phyloP scores from a whole-genome alignment of 2,329 filamentous ascomycete genomes.

The Truncatella angustata region DNA sequence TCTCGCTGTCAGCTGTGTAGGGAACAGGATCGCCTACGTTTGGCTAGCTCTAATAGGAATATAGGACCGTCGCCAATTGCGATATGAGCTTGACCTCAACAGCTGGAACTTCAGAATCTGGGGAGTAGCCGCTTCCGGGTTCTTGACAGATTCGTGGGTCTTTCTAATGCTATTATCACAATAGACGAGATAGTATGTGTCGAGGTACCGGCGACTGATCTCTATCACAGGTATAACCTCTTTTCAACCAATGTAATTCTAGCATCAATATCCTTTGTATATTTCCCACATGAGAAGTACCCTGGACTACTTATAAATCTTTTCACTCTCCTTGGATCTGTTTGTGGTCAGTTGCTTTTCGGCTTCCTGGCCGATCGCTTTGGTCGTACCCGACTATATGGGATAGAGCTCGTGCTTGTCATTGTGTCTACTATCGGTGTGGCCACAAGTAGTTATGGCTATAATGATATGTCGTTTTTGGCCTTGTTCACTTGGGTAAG shows the following conservation, averaged over 20 bases:
- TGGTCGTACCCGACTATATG: conserved; percentile 54
- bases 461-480: conserved; percentile 48
- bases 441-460: conserved; percentile 50
- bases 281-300: conserved; percentile 46
- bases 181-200: too few relatives aligned
- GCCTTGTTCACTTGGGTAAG: conserved; percentile 48
- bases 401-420: conserved; percentile 55
- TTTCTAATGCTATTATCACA: background rate
- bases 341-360: conserved; percentile 52
- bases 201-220: background rate
- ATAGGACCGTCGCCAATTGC: conserved; percentile 49
- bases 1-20: too few relatives aligned
- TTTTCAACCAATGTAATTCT: conserved; percentile 55
- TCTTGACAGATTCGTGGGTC: conserved; percentile 51
- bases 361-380: conserved; percentile 53
- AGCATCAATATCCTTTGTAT: conserved; percentile 51
- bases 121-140: conserved; percentile 54
- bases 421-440: conserved; percentile 57
- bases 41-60: background rate
- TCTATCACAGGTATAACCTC: conserved; percentile 44
- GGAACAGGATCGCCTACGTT: background rate
- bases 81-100: conserved; percentile 53
- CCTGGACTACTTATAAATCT: conserved; percentile 42
- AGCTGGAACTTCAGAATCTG: conserved; percentile 54
- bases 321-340: conserved; percentile 50